Evolutionary conservation across 164 flowering plant species (phyloP), one percentile per base, ranked within the genome.

Genomic region (Houttuynia cordata): DNA sequence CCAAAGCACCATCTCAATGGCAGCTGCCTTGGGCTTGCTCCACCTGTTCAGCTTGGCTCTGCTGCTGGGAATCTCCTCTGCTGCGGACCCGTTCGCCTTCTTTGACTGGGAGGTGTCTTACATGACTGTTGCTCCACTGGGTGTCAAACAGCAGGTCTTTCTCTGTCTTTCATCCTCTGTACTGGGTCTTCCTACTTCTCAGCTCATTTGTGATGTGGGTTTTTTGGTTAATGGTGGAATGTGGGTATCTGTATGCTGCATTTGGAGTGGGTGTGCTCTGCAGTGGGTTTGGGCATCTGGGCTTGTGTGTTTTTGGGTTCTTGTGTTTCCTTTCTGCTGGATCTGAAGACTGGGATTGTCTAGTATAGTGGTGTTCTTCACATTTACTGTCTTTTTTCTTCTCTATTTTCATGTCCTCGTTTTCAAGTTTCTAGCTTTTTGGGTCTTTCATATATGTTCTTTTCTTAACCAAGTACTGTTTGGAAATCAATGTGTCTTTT

Each of bases 41-140:
- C 49, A 2, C 37, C 37, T 45, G 49, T 14, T 45, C 8, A 17
- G 49, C 49, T 45, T 45, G 49, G 9, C 49, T 17, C 65, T 62
- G 24, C 58, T 62, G 19, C 51, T 53, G 14, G 51, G 55, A 54
- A 66, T 70, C 56, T 78, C 82, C 68, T 72, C 68, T 20, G 81
- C 78, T 9, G 84, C 53, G 3, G 95, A 85, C 70, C 84, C 89
- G 0, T 64, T 58, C 53, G 78, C 74, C 19, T 69, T 42, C 61
- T 81, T 66, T 53, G 73, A 76, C 10, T 80, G 87, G 64, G 75
- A 70, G n/a, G 41, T 83, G 61, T 74, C 86, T 61, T 88, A 85
- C 73, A 72, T 74, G 56, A 83, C 81, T n/a, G 82, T 64, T 40
- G 73, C 96, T 49, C 96, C 96, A 24, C 67, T 87, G n/a, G 96